Percentiles rank a stretch among this genome's conserved stretches.
Evolutionary conservation across 805 yeast genomes (phyloP).

Genomic region (Zygoascus ofunaensis): DNA sequence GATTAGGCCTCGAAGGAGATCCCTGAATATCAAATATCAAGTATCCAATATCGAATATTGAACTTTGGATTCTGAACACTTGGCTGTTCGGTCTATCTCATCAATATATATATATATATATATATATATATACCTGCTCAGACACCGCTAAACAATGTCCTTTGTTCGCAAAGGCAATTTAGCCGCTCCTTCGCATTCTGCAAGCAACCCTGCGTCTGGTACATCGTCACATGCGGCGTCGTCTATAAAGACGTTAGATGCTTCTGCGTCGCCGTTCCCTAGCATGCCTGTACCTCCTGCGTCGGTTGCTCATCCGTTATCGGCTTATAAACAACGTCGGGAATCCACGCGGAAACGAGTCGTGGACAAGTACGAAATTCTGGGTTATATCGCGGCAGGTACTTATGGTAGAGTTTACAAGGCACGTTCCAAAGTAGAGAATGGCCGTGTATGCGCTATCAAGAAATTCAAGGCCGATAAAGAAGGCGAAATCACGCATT

Average conservation of each 20-base stretch:
- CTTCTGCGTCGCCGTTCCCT: conserved; percentile 1
- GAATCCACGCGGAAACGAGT: conserved; percentile 65
- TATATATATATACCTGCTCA: too few relatives aligned
- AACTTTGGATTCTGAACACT: too few relatives aligned
- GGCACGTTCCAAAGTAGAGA: conserved; percentile 46
- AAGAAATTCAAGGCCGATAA: conserved; percentile 93
- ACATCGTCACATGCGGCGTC: not conserved
- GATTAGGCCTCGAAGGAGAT: too few relatives aligned
- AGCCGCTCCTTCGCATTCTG: not conserved
- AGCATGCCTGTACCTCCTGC: conserved; percentile 12
- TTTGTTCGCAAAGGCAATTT: too few relatives aligned
- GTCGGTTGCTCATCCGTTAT: conserved; percentile 29
- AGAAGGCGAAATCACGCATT: conserved; percentile 79
- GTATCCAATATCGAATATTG: too few relatives aligned
- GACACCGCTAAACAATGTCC: too few relatives aligned
- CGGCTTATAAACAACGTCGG: conserved; percentile 46
- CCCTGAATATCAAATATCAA: too few relatives aligned
- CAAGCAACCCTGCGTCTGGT: not conserved
- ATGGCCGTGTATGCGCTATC: conserved; percentile 56
- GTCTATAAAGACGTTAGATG: not conserved
- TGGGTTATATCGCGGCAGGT: conserved; percentile 97
- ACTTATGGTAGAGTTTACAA: conserved; percentile 93
- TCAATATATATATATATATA: too few relatives aligned
- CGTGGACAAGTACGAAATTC: conserved; percentile 71
- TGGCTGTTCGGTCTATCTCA: too few relatives aligned